Base-by-base conservation (phyloP, 1,139 yeast species). In the Candida sanyaensis region DNA sequence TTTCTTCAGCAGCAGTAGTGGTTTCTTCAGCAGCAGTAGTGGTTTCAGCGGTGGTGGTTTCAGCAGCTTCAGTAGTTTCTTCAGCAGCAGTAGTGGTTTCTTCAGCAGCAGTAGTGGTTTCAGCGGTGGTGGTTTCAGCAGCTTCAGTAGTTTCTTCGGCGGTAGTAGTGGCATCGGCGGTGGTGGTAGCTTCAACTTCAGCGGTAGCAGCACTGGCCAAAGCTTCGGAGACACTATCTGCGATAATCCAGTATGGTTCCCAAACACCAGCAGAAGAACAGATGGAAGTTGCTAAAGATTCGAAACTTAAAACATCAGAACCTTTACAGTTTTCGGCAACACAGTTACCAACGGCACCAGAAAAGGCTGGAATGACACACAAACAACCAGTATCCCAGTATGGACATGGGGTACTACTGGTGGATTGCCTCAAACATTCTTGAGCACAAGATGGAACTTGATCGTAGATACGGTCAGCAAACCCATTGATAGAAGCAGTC, bases 211-310 rank as follows among this genome's bases (percentile, higher is more conserved):
- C 78, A 38, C 73, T 44, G 7, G 60, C 58, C 40, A 75, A 58
- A 4, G 55, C 67, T n/a, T 65, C 50, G 5, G 72, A 64, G 33
- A 71, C 65, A 9, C 76, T 62, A n/a, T 60, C 58, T 39, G 59
- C 64, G 46, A 75, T 65, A 66, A 69, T 66, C 79, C 78, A 75
- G 48, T 52, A 62, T 46, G 65, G 65, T 32, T 69, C 59, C 52
- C 69, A 66, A 24, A 75, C 81, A 46, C 81, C 81, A 26, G 70
- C 80, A 13, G 55, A 53, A 39, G 64, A 55, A 57, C 81, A 77
- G 42, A 73, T 47, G 7, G 78, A 71, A 11, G 58, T 56, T 29
- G 79, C 81, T 52, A 70, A 60, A 24, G 66, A 56, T 27, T 79
- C 73, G 43, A 76, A 77, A 13, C 51, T 32, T 10, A 49, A 61